Evolutionary conservation across 2,329 filamentous ascomycete species (phyloP).

Genomic region (Colletotrichum aenigma): DNA sequence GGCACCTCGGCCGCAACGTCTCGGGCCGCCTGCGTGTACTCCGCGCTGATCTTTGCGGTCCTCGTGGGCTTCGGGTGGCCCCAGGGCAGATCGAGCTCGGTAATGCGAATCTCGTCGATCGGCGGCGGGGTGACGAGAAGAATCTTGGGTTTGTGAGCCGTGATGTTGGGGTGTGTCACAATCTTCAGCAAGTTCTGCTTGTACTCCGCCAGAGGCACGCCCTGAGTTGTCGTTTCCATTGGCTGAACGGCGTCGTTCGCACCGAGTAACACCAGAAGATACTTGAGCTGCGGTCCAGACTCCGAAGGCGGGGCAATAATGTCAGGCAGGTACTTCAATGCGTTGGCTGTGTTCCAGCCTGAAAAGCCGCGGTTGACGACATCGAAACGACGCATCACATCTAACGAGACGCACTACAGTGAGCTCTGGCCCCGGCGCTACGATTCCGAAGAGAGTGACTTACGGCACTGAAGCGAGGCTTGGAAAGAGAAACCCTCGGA

Average conservation of each 20-base stretch:
- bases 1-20: conserved; percentile 71
- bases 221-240: conserved; percentile 67
- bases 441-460: conserved; percentile 42
- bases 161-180: conserved; percentile 71
- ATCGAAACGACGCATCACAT: conserved; percentile 78
- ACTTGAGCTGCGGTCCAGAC: conserved; percentile 64
- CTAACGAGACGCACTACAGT: conserved; percentile 44
- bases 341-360: conserved; percentile 84
- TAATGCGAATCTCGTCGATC: conserved; percentile 74
- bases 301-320: conserved; percentile 72
- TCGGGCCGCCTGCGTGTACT: conserved; percentile 66
- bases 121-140: conserved; percentile 85
- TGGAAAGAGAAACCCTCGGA: conserved; percentile 76
- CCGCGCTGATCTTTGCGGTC: conserved; percentile 51
- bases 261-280: conserved; percentile 79
- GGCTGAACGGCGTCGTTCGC: conserved; percentile 86
- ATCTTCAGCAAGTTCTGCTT: conserved; percentile 74
- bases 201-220: conserved; percentile 79
- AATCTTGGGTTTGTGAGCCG: conserved; percentile 73
- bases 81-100: conserved; percentile 45
- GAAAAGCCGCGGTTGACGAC: conserved; percentile 87
- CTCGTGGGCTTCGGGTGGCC: conserved; percentile 49
- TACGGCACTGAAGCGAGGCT: conserved; percentile 72
- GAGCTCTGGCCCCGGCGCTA: conserved; percentile 39
- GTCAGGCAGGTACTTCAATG: conserved; percentile 68